A percentile compares a stretch with the other conserved stretches of the same genome.
Conservation (phyloP, 2,329 filamentous ascomycete genomes). For the Biscogniauxia mediterranea region DNA sequence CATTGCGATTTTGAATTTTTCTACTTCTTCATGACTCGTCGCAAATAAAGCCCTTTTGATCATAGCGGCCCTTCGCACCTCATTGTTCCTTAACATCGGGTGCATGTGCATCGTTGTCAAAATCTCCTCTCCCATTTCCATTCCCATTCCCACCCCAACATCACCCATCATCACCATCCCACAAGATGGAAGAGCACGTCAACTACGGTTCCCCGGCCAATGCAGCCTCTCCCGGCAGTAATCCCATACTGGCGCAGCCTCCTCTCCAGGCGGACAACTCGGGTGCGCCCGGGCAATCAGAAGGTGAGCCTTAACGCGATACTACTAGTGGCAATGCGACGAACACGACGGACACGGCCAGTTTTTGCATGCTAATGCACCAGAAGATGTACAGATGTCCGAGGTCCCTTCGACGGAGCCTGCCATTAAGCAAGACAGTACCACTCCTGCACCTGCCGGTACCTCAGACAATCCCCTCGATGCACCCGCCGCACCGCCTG, state of each 20-base stretch:
- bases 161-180: not conserved
- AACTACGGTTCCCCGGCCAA: slow-evolving; percentile 58
- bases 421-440: slow-evolving; percentile 59
- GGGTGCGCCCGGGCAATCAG: slow-evolving; percentile 36
- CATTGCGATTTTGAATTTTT: slow-evolving; percentile 7
- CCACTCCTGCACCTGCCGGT: slow-evolving; percentile 54
- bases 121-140: not conserved
- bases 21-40: slow-evolving; percentile 19
- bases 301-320: slow-evolving; percentile 43
- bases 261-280: slow-evolving; percentile 46
- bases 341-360: slow-evolving; percentile 2
- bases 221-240: slow-evolving; percentile 55
- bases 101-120: not conserved
- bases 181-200: slow-evolving; percentile 55
- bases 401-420: slow-evolving; percentile 48
- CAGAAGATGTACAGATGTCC: slow-evolving; percentile 62
- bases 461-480: slow-evolving; percentile 64
- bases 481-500: slow-evolving; percentile 62
- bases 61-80: slow-evolving; percentile 21
- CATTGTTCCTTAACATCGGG: slow-evolving; percentile 5
- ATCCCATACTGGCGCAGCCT: slow-evolving; percentile 55
- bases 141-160: not conserved
- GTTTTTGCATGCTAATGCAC: slow-evolving; percentile 21
- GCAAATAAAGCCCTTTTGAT: slow-evolving; percentile 12
- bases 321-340: slow-evolving; percentile 5